Conservation (phyloP, 2,329 filamentous ascomycete species). For the Aureobasidium musti region DNA sequence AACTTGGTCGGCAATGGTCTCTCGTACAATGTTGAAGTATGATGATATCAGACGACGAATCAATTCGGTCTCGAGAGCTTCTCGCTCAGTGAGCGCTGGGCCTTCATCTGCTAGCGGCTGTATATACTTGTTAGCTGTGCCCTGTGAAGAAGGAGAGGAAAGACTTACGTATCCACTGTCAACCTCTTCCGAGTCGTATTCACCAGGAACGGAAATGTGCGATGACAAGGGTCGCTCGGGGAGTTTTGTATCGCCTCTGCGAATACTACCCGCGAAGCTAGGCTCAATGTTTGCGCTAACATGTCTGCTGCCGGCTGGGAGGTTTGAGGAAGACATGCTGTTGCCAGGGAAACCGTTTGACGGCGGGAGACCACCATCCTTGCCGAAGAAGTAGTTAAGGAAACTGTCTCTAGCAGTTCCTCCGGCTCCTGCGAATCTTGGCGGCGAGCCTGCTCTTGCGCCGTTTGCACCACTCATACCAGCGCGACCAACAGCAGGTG, state of each 20-base stretch:
- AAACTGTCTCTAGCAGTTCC: constrained; percentile 84
- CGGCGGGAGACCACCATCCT: constrained; percentile 68
- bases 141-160: neutral
- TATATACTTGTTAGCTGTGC: constrained; percentile 40
- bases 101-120: constrained; percentile 58
- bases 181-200: constrained; percentile 44
- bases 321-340: constrained; percentile 35
- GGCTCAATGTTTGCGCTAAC: constrained; percentile 78
- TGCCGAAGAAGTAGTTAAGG: constrained; percentile 98
- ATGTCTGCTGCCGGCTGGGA: constrained; percentile 59
- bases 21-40: constrained; percentile 98
- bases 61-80: constrained; percentile 95
- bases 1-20: constrained; percentile 97
- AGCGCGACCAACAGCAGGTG: constrained; percentile 67
- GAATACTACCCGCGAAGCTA: constrained; percentile 79
- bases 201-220: constrained; percentile 37
- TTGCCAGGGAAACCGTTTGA: constrained; percentile 7
- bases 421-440: constrained; percentile 58
- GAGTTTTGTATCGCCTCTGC: constrained; percentile 64
- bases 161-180: constrained; percentile 62
- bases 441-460: constrained; percentile 61
- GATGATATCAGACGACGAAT: constrained; percentile 95
- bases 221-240: constrained; percentile 43
- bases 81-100: constrained; percentile 88
- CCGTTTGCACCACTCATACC: constrained; percentile 56